Conservation (phyloP, 148 eudicot species). For the Suaeda aralocaspica region DNA sequence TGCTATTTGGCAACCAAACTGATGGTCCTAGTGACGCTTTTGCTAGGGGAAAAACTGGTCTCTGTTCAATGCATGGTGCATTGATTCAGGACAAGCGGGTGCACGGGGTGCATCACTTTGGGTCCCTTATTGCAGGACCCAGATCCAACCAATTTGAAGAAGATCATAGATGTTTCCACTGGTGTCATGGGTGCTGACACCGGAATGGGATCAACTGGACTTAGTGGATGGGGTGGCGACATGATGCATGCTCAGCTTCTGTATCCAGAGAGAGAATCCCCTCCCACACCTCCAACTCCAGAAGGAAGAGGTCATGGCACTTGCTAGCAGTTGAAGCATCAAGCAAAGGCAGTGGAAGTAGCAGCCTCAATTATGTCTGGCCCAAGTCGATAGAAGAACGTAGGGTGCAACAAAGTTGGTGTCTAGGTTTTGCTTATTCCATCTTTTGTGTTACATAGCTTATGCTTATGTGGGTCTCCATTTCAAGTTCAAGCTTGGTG, state of each 20-base stretch:
- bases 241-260: constrained; percentile 27
- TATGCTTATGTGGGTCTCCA: background rate
- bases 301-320: constrained; percentile 93
- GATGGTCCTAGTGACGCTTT: constrained; percentile 65
- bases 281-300: constrained; percentile 31
- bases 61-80: constrained; percentile 74
- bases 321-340: constrained; percentile 31
- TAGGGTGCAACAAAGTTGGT: constrained; percentile 32
- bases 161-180: constrained; percentile 24
- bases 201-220: constrained; percentile 20
- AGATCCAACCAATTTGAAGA: constrained; percentile 23
- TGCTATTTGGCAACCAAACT: constrained; percentile 42
- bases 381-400: constrained; percentile 32
- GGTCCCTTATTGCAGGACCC: constrained; percentile 56
- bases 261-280: constrained; percentile 27
- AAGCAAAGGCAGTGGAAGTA: constrained; percentile 24
- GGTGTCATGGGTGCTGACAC: constrained; percentile 42
- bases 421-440: constrained; percentile 1
- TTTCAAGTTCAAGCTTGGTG: background rate
- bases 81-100: constrained; percentile 89
- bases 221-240: constrained; percentile 21
- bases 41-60: constrained; percentile 78
- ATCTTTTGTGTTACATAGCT: background rate
- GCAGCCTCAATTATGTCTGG: constrained; percentile 15
- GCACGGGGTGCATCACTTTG: constrained; percentile 82